These are phyloP conservation scores for Mycosphaerelloides madeirae DNA, from an alignment of 2,329 filamentous ascomycete genomes.

Conservation along the genomic window DNA sequence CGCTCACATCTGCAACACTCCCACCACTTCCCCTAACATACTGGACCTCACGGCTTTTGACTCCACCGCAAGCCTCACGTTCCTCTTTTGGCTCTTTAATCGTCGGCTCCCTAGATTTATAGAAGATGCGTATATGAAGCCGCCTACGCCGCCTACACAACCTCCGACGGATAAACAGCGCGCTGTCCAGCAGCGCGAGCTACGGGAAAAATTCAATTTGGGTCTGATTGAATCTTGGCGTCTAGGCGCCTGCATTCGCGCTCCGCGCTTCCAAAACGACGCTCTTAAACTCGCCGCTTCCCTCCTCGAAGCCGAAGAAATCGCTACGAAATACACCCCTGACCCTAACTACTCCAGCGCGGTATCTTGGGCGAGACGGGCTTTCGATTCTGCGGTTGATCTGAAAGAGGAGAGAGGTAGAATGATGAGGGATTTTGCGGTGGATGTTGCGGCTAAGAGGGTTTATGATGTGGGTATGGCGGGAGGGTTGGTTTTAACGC, in stretches of 20 bases:
- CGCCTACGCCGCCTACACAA: neutral
- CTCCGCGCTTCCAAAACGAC: conserved; percentile 4
- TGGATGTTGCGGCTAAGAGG: conserved; percentile 10
- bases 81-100: conserved; percentile 7
- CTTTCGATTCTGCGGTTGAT: conserved; percentile 1
- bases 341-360: neutral
- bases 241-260: neutral
- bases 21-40: neutral
- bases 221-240: conserved; percentile 3
- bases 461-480: conserved; percentile 5
- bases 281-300: neutral
- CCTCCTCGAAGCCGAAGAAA: neutral
- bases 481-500: conserved; percentile 5
- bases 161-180: neutral
- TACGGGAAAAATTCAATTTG: neutral
- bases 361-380: conserved; percentile 3
- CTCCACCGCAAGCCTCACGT: conserved; percentile 1
- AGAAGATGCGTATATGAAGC: neutral
- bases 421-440: conserved; percentile 5
- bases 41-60: conserved; percentile 7
- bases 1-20: neutral
- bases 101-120: conserved; percentile 2
- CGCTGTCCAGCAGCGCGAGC: neutral
- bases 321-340: neutral
- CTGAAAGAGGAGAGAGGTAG: neutral